Conservation (phyloP, 1,284 basidiomycete species). For the Ustilago xerochloae region DNA sequence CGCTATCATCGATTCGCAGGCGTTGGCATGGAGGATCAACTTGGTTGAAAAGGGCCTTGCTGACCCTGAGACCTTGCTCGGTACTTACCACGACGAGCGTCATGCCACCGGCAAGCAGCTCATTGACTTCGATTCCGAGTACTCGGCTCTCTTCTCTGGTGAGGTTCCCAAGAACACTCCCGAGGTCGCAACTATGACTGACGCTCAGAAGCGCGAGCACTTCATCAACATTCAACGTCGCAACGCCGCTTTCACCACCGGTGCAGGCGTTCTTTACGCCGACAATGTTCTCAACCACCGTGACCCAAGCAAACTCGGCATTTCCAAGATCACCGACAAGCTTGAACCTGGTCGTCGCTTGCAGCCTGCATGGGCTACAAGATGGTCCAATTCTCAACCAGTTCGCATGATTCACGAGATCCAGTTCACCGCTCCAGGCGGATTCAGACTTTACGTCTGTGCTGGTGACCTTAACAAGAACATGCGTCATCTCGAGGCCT, state of each 20-base stretch:
- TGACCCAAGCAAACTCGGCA: conserved; percentile 52
- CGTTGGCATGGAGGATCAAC: conserved; percentile 70
- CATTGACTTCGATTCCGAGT: conserved; percentile 69
- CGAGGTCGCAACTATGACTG: conserved; percentile 51
- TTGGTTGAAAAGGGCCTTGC: conserved; percentile 69
- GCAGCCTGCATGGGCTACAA: conserved; percentile 72
- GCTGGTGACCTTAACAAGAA: conserved; percentile 72
- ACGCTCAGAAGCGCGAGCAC: conserved; percentile 57
- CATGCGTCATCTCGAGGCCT: conserved; percentile 34
- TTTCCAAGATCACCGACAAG: conserved; percentile 42
- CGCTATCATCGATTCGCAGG: conserved; percentile 70
- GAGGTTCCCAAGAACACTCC: conserved; percentile 62
- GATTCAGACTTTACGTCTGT: conserved; percentile 81
- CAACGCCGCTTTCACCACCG: conserved; percentile 64
- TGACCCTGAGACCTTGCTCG: conserved; percentile 63
- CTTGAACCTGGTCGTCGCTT: conserved; percentile 56
- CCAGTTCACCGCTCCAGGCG: conserved; percentile 73
- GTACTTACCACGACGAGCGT: conserved; percentile 69
- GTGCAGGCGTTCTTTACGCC: conserved; percentile 58
- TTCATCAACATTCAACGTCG: conserved; percentile 62
- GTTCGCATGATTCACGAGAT: conserved; percentile 78
- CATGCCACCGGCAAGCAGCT: conserved; percentile 69
- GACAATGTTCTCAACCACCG: conserved; percentile 62
- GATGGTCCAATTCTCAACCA: conserved; percentile 76
- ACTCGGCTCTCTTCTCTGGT: conserved; percentile 68